phyloP scores from a whole-genome alignment of 108 stramenopile species.

The Nannochloropsis salina region DNA sequence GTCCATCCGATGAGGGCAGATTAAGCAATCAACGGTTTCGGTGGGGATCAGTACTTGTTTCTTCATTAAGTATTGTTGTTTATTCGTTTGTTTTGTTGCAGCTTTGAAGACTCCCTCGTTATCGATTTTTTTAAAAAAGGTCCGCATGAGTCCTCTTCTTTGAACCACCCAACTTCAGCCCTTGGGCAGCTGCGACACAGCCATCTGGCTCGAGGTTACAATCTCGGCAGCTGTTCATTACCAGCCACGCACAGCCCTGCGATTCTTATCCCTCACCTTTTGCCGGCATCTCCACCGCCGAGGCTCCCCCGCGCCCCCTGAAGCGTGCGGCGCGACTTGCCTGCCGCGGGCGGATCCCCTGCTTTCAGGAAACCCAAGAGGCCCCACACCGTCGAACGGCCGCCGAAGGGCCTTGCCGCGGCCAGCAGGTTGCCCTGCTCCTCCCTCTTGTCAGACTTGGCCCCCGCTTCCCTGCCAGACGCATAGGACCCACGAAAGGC shows the following conservation, averaged over 20 bases:
- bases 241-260: neutral
- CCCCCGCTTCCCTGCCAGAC: no score
- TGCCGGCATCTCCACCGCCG: neutral
- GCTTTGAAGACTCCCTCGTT: no score
- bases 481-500: no score
- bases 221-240: neutral
- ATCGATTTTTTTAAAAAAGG: no score
- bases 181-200: neutral
- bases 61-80: no score
- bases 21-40: no score
- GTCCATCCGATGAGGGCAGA: no score
- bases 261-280: neutral
- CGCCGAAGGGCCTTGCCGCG: neutral
- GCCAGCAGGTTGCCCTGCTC: no score
- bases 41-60: no score
- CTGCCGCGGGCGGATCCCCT: neutral
- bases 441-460: no score
- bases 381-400: neutral
- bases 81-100: no score
- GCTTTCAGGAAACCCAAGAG: constrained; percentile 3
- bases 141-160: neutral
- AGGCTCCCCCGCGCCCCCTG: neutral
- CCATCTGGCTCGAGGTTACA: neutral
- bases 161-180: neutral
- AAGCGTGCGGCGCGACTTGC: neutral